Conservation (phyloP, 2,329 filamentous ascomycete genomes). For the Venturia aucupariae region DNA sequence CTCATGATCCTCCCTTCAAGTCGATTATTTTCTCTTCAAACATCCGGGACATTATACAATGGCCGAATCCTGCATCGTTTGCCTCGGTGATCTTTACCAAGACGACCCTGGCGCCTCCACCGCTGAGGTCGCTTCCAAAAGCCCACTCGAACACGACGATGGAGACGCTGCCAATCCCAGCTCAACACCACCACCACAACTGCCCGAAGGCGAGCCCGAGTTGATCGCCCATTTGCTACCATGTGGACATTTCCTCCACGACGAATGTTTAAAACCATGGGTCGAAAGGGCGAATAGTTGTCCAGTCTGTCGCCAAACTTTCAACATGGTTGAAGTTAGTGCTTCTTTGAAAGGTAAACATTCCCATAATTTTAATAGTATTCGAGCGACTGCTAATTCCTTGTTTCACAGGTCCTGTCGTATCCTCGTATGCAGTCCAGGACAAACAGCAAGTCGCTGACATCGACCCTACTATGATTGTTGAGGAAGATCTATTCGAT, state of each 20-base stretch:
- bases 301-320: slow-evolving; percentile 86
- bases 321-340: slow-evolving; percentile 83
- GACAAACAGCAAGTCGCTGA: slow-evolving; percentile 86
- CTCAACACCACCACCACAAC: slow-evolving; percentile 17
- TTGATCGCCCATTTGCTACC: slow-evolving; percentile 55
- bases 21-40: slow-evolving; percentile 1
- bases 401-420: slow-evolving; percentile 39
- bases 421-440: slow-evolving; percentile 57
- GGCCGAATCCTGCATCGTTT: slow-evolving; percentile 64
- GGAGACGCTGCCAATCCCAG: slow-evolving; percentile 21
- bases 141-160: slow-evolving; percentile 21
- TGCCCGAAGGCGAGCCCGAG: slow-evolving; percentile 37
- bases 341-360: slow-evolving; percentile 68
- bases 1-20: slow-evolving; percentile 2
- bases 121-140: slow-evolving; percentile 14
- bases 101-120: slow-evolving; percentile 9
- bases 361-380: not conserved
- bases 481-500: slow-evolving; percentile 47
- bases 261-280: slow-evolving; percentile 89
- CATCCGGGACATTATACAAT: slow-evolving; percentile 30
- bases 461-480: slow-evolving; percentile 70
- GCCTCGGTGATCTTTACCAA: slow-evolving; percentile 54
- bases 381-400: not conserved
- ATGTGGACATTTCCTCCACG: slow-evolving; percentile 86
- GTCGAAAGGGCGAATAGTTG: slow-evolving; percentile 95